phyloP scores from a whole-genome alignment of 768 basidiomycete species.

The Coprinellus micaceus region DNA sequence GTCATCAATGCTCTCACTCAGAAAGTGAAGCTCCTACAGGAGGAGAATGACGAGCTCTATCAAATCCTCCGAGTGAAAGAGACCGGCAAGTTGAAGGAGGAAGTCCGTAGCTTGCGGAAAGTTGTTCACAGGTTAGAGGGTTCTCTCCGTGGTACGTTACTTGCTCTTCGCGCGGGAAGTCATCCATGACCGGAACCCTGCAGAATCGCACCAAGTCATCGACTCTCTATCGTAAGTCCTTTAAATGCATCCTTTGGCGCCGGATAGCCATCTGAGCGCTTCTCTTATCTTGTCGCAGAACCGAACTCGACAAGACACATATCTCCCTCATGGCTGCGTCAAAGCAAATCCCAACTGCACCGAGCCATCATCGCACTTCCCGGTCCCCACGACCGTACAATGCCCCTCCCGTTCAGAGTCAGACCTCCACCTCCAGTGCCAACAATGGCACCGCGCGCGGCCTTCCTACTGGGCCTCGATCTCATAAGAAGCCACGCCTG shows the following conservation, averaged over 20 bases:
- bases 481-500: conserved; percentile 75
- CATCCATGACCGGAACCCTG: neutral
- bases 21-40: conserved; percentile 67
- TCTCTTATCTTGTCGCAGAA: conserved; percentile 35
- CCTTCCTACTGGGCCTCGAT: conserved; percentile 76
- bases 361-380: conserved; percentile 39
- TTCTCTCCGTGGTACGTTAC: conserved; percentile 66
- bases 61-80: conserved; percentile 69
- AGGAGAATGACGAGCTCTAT: conserved; percentile 87
- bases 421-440: conserved; percentile 22
- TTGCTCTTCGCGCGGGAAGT: conserved; percentile 8
- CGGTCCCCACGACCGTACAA: conserved; percentile 47
- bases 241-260: conserved; percentile 9
- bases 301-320: conserved; percentile 75
- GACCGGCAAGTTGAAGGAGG: conserved; percentile 78
- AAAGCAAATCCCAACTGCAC: conserved; percentile 8
- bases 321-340: conserved; percentile 45
- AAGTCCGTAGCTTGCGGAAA: conserved; percentile 65
- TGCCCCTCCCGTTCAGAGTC: conserved; percentile 20
- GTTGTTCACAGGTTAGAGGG: conserved; percentile 67
- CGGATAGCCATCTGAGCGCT: conserved; percentile 13
- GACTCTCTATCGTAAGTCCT: conserved; percentile 64
- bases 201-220: conserved; percentile 79
- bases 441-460: conserved; percentile 40
- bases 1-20: conserved; percentile 75